A percentile compares a stretch with the other conserved stretches of the same genome.
Conservation (phyloP, 1,284 basidiomycete genomes). For the Rhodotorula mucilaginosa region DNA sequence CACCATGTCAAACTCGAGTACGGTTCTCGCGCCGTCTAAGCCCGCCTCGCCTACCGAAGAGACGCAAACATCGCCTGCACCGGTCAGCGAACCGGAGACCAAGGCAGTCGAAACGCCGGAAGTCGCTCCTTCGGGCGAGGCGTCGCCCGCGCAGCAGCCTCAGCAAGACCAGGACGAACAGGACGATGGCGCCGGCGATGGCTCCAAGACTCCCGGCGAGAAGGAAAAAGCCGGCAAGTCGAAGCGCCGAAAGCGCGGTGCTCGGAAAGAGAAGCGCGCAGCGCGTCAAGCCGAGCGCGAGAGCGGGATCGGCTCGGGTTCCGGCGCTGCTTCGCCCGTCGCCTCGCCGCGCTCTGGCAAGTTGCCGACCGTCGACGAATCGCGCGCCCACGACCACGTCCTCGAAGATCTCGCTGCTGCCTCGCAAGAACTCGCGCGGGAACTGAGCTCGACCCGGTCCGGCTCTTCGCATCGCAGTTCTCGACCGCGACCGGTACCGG, state of each 20-base stretch:
- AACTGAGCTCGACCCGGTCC: slow-evolving; percentile 62
- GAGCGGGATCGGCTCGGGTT: neutral
- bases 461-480: slow-evolving; percentile 5
- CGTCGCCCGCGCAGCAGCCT: too few relatives aligned
- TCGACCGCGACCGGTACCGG: slow-evolving; percentile 12
- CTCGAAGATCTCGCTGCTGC: slow-evolving; percentile 71
- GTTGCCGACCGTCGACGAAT: slow-evolving; percentile 39
- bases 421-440: slow-evolving; percentile 75
- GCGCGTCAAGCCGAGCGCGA: slow-evolving; percentile 54
- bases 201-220: slow-evolving; percentile 47
- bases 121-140: neutral
- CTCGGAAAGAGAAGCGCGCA: slow-evolving; percentile 54
- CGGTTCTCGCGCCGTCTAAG: neutral
- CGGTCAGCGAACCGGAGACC: neutral
- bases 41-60: neutral
- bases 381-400: slow-evolving; percentile 15
- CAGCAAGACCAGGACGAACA: neutral
- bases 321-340: neutral
- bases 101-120: neutral
- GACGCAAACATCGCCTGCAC: too few relatives aligned
- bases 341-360: slow-evolving; percentile 23
- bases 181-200: slow-evolving; percentile 13
- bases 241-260: slow-evolving; percentile 74
- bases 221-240: slow-evolving; percentile 51
- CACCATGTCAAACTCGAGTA: neutral